Evolutionary conservation across 805 yeast genomes (phyloP).

Genomic region (Wickerhamomyces tratensis): DNA sequence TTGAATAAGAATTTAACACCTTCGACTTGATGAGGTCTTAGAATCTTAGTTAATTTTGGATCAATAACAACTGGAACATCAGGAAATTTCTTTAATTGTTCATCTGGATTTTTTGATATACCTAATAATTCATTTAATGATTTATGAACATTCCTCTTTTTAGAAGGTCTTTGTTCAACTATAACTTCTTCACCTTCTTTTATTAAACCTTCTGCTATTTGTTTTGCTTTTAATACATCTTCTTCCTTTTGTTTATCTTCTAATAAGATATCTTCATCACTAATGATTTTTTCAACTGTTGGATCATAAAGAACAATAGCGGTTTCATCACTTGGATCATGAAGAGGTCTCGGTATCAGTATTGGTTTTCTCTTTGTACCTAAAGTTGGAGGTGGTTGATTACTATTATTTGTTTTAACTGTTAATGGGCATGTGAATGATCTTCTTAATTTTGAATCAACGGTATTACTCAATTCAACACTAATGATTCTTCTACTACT

Average conservation of each 20-base stretch:
- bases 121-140: conserved; percentile 78
- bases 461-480: conserved; percentile 21
- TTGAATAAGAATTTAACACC: conserved; percentile 88
- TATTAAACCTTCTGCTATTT: conserved; percentile 8
- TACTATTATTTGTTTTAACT: conserved; percentile 17
- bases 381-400: conserved; percentile 63
- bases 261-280: conserved; percentile 17
- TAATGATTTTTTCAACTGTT: conserved; percentile 51
- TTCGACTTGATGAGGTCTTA: conserved; percentile 94
- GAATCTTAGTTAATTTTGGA: conserved; percentile 71
- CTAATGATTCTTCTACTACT: conserved; percentile 41
- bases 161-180: conserved; percentile 3
- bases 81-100: conserved; percentile 45
- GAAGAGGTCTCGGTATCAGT: conserved; percentile 84
- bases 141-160: conserved; percentile 41
- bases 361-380: conserved; percentile 69
- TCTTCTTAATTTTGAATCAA: conserved; percentile 32
- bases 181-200: background rate
- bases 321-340: conserved; percentile 88
- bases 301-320: conserved; percentile 96
- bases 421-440: conserved; percentile 58
- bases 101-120: conserved; percentile 42
- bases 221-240: conserved; percentile 18
- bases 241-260: conserved; percentile 23
- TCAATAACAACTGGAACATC: conserved; percentile 95